Evolutionary conservation across 2,329 filamentous ascomycete genomes (phyloP).

Genomic region (Calonectria fujianensis): DNA sequence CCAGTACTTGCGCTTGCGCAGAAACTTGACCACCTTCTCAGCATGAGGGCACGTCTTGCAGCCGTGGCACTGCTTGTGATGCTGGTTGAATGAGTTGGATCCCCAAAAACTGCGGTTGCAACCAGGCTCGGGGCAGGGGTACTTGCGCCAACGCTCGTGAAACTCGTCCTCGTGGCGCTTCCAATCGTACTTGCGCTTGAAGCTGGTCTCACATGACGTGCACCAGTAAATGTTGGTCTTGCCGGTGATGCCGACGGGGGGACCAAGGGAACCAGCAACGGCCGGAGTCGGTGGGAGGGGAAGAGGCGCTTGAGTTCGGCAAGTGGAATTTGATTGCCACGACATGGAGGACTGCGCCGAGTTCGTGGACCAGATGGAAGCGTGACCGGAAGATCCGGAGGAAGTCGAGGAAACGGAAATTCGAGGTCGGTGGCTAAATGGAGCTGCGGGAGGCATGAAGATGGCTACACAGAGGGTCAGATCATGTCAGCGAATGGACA

Average conservation of each 20-base stretch:
- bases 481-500: slow-evolving; percentile 42
- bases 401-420: slow-evolving; percentile 71
- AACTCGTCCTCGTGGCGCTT: slow-evolving; percentile 82
- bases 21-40: slow-evolving; percentile 77
- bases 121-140: slow-evolving; percentile 77
- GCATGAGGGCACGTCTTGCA: slow-evolving; percentile 80
- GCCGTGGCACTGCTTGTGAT: slow-evolving; percentile 79
- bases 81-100: slow-evolving; percentile 80
- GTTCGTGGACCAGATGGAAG: slow-evolving; percentile 67
- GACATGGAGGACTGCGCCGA: slow-evolving; percentile 64
- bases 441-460: slow-evolving; percentile 61
- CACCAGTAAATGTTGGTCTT: slow-evolving; percentile 73
- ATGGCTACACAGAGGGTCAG: slow-evolving; percentile 53
- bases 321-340: slow-evolving; percentile 60
- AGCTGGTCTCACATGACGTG: slow-evolving; percentile 77
- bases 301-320: slow-evolving; percentile 61
- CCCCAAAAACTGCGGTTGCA: slow-evolving; percentile 82
- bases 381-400: slow-evolving; percentile 69
- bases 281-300: slow-evolving; percentile 59
- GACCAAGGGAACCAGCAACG: slow-evolving; percentile 58
- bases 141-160: slow-evolving; percentile 81
- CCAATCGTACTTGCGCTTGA: slow-evolving; percentile 82
- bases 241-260: slow-evolving; percentile 55
- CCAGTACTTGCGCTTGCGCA: slow-evolving; percentile 80
- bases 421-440: slow-evolving; percentile 64